Conservation (phyloP, 495 filamentous ascomycete genomes). For the Bathelium albidoporum region DNA sequence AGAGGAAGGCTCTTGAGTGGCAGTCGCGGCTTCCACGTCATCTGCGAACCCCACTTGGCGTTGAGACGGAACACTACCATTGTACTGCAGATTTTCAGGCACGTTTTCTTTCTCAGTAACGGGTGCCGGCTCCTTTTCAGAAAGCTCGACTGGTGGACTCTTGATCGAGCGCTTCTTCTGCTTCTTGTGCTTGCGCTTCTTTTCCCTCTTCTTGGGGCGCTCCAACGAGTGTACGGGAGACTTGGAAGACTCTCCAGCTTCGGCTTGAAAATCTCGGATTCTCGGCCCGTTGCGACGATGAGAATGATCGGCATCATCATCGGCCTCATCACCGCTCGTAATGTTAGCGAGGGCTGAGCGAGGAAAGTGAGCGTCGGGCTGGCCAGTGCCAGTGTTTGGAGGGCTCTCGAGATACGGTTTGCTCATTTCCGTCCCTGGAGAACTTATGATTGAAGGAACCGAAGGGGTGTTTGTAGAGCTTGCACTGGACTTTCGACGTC, state of each 20-base stretch:
- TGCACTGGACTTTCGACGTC: constrained; percentile 62
- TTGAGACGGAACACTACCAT: background rate
- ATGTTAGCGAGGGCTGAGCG: constrained; percentile 27
- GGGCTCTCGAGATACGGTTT: constrained; percentile 28
- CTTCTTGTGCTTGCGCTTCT: constrained; percentile 33
- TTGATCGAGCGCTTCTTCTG: constrained; percentile 32
- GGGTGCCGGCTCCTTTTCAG: constrained; percentile 13
- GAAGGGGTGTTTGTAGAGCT: constrained; percentile 54
- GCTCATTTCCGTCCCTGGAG: constrained; percentile 32
- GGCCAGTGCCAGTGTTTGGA: constrained; percentile 18
- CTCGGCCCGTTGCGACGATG: constrained; percentile 19
- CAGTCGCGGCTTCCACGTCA: constrained; percentile 14
- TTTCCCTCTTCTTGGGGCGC: constrained; percentile 19
- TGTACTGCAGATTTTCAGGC: constrained; percentile 11
- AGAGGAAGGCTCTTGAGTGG: constrained; percentile 5
- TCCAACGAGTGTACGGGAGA: constrained; percentile 12
- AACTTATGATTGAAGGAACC: constrained; percentile 32
- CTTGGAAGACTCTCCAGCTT: constrained; percentile 22
- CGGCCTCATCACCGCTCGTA: constrained; percentile 40
- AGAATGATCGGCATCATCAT: constrained; percentile 30
- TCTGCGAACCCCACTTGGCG: constrained; percentile 27
- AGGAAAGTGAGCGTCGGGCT: constrained; percentile 7
- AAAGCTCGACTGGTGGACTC: constrained; percentile 17
- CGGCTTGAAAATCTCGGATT: constrained; percentile 35
- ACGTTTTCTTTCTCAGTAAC: no score